Conservation (phyloP, 108 stramenopile genomes). For the Skeletonema costatum region DNA sequence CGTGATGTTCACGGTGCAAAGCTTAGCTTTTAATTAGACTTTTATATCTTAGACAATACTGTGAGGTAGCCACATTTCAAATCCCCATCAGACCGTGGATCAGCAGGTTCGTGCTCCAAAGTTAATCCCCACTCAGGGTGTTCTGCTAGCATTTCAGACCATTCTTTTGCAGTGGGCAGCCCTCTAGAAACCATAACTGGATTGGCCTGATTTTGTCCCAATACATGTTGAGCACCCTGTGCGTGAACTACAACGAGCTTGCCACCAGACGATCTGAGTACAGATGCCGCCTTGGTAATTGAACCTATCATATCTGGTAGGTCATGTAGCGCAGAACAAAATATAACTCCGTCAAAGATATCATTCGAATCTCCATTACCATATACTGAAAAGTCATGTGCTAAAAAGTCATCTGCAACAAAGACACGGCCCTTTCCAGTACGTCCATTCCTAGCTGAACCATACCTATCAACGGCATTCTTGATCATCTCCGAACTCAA, state of each 20-base stretch:
- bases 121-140: conserved; percentile 28
- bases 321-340: conserved; percentile 75
- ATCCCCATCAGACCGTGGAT: conserved; percentile 43
- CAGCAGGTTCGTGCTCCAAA: conserved; percentile 34
- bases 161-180: conserved; percentile 63
- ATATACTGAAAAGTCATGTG: conserved; percentile 53
- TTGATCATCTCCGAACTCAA: conserved; percentile 74
- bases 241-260: conserved; percentile 65
- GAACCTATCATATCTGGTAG: conserved; percentile 57
- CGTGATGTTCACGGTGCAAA: not conserved
- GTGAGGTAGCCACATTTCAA: conserved; percentile 47
- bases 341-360: conserved; percentile 60
- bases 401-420: conserved; percentile 51
- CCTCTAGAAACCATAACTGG: conserved; percentile 70
- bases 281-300: conserved; percentile 49
- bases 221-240: conserved; percentile 72
- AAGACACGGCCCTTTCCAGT: conserved; percentile 40
- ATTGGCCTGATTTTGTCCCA: conserved; percentile 58
- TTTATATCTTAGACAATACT: conserved; percentile 33
- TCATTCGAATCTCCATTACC: conserved; percentile 3
- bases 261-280: conserved; percentile 43
- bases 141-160: conserved; percentile 28
- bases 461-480: conserved; percentile 55
- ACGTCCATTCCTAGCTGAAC: conserved; percentile 32
- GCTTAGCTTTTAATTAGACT: not conserved